Base-by-base conservation (phyloP, 345 rosid species). In the Eucalyptus decipiens region DNA sequence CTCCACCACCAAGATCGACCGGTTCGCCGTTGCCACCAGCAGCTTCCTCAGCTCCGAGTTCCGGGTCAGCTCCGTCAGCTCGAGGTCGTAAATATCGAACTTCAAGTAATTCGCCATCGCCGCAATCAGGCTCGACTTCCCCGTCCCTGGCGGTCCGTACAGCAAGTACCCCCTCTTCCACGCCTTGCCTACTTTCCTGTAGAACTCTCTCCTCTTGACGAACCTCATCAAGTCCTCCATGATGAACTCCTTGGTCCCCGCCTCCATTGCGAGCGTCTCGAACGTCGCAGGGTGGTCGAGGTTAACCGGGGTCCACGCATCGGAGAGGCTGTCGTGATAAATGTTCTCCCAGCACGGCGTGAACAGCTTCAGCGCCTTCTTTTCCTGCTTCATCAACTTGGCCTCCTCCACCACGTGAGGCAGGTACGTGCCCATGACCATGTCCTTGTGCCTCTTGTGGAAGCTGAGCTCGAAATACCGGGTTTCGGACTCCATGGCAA, bases 121-220 rank as follows among this genome's bases (percentile, higher is more conserved):
- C 26, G 97, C 97, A 17, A 96, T 91, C 89, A 96, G 90, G 91
- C 99, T 95, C 40, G 99, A 94, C 89, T 96, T 95, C 28, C 98
- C 97, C 0, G 98, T 94, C 28, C 98, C 97, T 0, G 97, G 96
- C 5, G 98, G 96, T 13, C 97, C 96, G 60, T 95, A 93, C 87
- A 95, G 89, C 91, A 95, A 92, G 88, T 97, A 96, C 26, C 97
- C 97, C 90, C 98, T 94, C 89, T 97, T 96, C 97, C 97, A 95
- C 48, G 97, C 96, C 91, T 94, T 94, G 26, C 99, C 98, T 4
- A 95, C 96, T 56, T 92, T 94, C 88, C 88, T 91, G 67, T 96
- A 96, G 69, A 87, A 96, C 50, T 94, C 95, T 32, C 65, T 94
- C 62, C 99, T 92, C 91, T 88, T 89, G 87, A 94, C 91, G 54